Evolutionary conservation across 306 rosid species (phyloP).

Genomic region (Inga laurina): DNA sequence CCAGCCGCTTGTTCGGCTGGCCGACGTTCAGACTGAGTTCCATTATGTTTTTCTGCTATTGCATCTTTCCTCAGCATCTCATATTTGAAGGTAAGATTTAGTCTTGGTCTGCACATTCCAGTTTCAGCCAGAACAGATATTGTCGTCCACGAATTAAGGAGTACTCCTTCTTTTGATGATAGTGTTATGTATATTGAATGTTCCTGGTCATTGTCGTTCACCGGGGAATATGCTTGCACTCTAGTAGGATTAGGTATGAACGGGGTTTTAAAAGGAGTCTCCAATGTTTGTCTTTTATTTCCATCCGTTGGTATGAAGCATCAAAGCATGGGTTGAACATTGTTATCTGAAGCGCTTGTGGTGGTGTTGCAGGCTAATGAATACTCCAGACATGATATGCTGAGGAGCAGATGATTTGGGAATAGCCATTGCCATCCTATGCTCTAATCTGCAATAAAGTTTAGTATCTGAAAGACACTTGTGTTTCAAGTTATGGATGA

Average conservation of each 20-base stretch:
- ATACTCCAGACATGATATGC: slow-evolving; percentile 54
- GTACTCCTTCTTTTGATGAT: slow-evolving; percentile 12
- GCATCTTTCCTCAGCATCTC: slow-evolving; percentile 69
- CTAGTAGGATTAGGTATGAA: background rate
- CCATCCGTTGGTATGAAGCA: background rate
- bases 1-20: slow-evolving; percentile 52
- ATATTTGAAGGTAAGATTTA: slow-evolving; percentile 61
- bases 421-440: slow-evolving; percentile 30
- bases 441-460: slow-evolving; percentile 37
- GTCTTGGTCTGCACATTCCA: slow-evolving; percentile 14
- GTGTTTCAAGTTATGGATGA: slow-evolving; percentile 31
- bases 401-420: slow-evolving; percentile 64
- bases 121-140: background rate
- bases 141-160: slow-evolving; percentile 6
- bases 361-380: slow-evolving; percentile 30
- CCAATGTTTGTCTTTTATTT: background rate
- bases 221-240: background rate
- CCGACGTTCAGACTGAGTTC: slow-evolving; percentile 48
- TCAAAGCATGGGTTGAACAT: background rate
- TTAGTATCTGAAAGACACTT: slow-evolving; percentile 31
- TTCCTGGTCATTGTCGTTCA: background rate
- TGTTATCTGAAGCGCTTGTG: background rate
- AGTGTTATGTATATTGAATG: background rate
- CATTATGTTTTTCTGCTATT: slow-evolving; percentile 37
- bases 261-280: background rate